A percentile compares a stretch with the other conserved stretches of the same genome.
Conservation (phyloP, 768 basidiomycete species). For the Pleurotus ostreatus region DNA sequence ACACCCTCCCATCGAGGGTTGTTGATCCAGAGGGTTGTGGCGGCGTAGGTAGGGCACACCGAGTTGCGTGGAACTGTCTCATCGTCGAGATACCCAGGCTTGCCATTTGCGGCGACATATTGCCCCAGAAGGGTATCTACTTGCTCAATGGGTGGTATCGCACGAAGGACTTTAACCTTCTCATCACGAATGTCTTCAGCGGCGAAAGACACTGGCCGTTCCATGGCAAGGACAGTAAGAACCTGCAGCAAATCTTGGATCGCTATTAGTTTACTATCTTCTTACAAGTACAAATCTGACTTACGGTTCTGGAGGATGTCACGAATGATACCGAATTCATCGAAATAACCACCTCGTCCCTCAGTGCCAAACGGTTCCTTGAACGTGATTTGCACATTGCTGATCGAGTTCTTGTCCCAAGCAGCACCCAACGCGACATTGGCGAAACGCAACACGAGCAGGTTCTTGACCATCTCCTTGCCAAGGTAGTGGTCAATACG, state of each 20-base stretch:
- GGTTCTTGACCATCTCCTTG: slow-evolving; percentile 99
- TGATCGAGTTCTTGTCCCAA: slow-evolving; percentile 96
- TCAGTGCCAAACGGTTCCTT: slow-evolving; percentile 99
- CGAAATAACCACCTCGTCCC: slow-evolving; percentile 99
- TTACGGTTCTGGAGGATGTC: slow-evolving; percentile 97
- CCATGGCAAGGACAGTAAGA: slow-evolving; percentile 93
- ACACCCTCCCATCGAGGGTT: slow-evolving; percentile 99
- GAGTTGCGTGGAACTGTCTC: slow-evolving; percentile 91
- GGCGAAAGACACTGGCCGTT: slow-evolving; percentile 94
- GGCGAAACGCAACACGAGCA: slow-evolving; percentile 93
- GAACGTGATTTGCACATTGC: slow-evolving; percentile 98
- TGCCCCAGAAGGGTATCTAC: slow-evolving; percentile 90
- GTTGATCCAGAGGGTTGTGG: slow-evolving; percentile 85
- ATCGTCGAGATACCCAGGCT: slow-evolving; percentile 99
- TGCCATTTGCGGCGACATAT: slow-evolving; percentile 83
- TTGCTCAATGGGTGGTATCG: slow-evolving; percentile 76
- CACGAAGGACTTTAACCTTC: slow-evolving; percentile 97
- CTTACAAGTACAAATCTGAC: slow-evolving; percentile 27
- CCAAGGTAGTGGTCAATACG: slow-evolving; percentile 99
- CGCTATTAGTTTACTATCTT: too few species aligned
- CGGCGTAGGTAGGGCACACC: slow-evolving; percentile 92
- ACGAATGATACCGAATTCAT: slow-evolving; percentile 99
- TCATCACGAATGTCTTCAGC: slow-evolving; percentile 98
- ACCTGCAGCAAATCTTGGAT: slow-evolving; percentile 86
- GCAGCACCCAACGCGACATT: slow-evolving; percentile 85